Evolutionary conservation across 305 asterid species (phyloP).

Genomic region (Fraxinus sp.): DNA sequence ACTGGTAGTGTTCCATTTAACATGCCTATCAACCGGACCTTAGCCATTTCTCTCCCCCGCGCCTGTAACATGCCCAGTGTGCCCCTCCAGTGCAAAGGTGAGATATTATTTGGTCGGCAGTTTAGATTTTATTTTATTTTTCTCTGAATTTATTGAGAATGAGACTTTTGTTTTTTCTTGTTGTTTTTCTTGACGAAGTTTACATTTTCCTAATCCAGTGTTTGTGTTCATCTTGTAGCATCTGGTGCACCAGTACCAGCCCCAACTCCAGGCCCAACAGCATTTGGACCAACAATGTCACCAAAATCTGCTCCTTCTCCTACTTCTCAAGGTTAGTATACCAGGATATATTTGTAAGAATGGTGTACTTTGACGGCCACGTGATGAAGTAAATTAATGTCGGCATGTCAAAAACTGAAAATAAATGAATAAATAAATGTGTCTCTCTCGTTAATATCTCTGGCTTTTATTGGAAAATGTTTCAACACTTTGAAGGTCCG

Average conservation of each 20-base stretch:
- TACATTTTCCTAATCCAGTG: neutral
- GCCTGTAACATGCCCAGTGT: slow-evolving; percentile 71
- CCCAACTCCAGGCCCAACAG: slow-evolving; percentile 35
- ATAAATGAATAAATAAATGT: neutral
- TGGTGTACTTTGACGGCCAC: neutral
- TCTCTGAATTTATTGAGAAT: neutral
- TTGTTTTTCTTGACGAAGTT: neutral
- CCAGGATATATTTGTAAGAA: neutral
- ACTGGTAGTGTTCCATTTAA: slow-evolving; percentile 61
- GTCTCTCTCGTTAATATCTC: neutral
- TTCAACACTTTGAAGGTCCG: neutral
- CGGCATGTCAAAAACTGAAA: neutral
- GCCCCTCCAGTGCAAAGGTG: slow-evolving; percentile 79
- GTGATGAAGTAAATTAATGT: neutral
- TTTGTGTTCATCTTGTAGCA: slow-evolving; percentile 32
- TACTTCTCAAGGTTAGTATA: slow-evolving; percentile 27
- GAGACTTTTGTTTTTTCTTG: neutral
- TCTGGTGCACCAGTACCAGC: slow-evolving; percentile 53
- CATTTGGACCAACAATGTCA: slow-evolving; percentile 43
- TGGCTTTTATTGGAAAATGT: neutral
- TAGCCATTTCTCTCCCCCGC: slow-evolving; percentile 62
- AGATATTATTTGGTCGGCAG: neutral
- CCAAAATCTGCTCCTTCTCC: slow-evolving; percentile 57
- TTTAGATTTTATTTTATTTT: neutral
- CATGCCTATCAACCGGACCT: slow-evolving; percentile 56